These are phyloP conservation scores for Leishmania turanica DNA, from an alignment of 208 protist species.

Conservation along the genomic window DNA sequence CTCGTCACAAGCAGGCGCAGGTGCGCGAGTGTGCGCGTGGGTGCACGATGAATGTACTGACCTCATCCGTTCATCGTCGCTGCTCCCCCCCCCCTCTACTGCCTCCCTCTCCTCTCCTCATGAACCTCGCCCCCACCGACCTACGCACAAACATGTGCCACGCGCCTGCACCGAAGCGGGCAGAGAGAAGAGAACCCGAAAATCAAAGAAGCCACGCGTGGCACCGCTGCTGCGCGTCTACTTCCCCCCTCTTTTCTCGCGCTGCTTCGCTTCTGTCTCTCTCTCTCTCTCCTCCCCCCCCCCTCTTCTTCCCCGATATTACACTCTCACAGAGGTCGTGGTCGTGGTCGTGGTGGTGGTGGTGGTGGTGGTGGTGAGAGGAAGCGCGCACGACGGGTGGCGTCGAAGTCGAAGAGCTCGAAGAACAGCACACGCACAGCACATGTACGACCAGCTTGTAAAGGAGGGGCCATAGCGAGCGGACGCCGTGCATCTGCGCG, in stretches of 20 bases:
- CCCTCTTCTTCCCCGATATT: too few species aligned
- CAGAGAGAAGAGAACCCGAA: too few species aligned
- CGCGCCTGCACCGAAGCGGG: too few species aligned
- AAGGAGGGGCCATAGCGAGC: not conserved
- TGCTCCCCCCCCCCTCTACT: not conserved
- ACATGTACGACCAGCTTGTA: not conserved
- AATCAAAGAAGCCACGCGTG: too few species aligned
- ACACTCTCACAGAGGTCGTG: too few species aligned
- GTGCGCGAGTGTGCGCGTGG: not conserved
- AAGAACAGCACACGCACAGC: not conserved
- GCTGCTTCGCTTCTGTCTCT: too few species aligned
- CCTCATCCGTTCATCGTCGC: not conserved
- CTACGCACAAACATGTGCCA: not conserved
- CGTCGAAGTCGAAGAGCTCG: not conserved
- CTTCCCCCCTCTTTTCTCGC: too few species aligned
- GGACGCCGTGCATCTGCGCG: not conserved
- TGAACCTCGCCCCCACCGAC: not conserved
- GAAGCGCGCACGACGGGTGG: not conserved
- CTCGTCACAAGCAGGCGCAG: not conserved
- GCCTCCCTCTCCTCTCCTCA: not conserved
- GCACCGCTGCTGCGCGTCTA: too few species aligned
- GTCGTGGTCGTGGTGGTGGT: not conserved
- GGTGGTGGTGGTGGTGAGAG: not conserved
- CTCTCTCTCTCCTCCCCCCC: too few species aligned
- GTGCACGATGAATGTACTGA: not conserved